These are phyloP conservation scores for Neurospora hispaniola DNA, from an alignment of 495 filamentous ascomycete species.

Conservation along the genomic window DNA sequence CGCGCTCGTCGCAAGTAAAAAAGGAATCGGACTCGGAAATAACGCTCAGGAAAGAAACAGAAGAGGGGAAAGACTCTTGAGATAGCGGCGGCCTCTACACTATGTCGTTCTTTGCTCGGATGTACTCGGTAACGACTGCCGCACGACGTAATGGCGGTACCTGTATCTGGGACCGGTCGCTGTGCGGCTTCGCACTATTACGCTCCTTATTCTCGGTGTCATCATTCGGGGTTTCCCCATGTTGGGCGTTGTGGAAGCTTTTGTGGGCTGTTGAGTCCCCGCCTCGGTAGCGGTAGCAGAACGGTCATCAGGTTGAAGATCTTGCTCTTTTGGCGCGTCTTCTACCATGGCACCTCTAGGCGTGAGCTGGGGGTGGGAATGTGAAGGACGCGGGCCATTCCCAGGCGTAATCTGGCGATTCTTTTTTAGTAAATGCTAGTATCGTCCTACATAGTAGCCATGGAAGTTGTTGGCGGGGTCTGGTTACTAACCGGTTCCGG, in stretches of 20 bases:
- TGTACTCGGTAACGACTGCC: not conserved
- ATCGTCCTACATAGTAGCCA: not conserved
- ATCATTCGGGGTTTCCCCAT: not conserved
- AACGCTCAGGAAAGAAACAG: not conserved
- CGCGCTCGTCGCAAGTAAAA: not conserved
- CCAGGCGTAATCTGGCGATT: constrained; percentile 10
- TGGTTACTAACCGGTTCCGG: constrained; percentile 14
- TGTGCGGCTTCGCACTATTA: too few relatives aligned
- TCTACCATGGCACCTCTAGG: not conserved
- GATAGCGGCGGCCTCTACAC: not conserved
- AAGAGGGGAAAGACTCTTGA: not conserved
- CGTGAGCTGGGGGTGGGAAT: not conserved
- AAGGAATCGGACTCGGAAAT: not conserved
- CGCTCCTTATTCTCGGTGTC: not conserved
- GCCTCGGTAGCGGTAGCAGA: not conserved
- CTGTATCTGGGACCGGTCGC: too few relatives aligned
- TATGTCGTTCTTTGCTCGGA: not conserved
- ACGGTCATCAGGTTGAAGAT: not conserved
- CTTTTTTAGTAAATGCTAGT: not conserved
- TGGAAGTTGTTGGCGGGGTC: not conserved
- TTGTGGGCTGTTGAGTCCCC: not conserved
- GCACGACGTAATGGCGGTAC: too few relatives aligned
- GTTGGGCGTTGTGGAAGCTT: not conserved
- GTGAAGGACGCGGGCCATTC: constrained; percentile 13
- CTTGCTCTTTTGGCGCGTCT: not conserved